A percentile compares a stretch with the other conserved stretches of the same genome.
Evolutionary conservation across 2,329 filamentous ascomycete genomes (phyloP).

Genomic region (Colletotrichum euphorbiae): DNA sequence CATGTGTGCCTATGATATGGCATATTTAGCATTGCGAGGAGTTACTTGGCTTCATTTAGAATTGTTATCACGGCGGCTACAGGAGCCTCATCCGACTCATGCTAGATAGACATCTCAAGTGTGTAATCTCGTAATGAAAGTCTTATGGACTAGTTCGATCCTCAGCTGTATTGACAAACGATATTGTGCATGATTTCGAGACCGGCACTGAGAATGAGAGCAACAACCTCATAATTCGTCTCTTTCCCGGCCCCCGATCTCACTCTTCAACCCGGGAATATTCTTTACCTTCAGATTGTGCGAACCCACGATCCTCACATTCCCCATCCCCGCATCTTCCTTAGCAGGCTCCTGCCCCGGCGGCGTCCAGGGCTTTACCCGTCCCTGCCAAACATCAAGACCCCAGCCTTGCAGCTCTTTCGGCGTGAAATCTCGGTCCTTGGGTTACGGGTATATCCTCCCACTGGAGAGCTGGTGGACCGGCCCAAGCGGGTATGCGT

Average conservation of each 20-base stretch:
- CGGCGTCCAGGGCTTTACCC: conserved; percentile 50
- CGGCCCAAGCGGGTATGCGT: conserved; percentile 47
- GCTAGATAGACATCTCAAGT: conserved; percentile 15
- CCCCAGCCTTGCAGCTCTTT: conserved; percentile 50
- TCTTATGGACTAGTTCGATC: neutral
- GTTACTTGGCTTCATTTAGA: conserved; percentile 28
- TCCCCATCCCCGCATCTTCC: conserved; percentile 42
- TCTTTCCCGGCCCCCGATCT: conserved; percentile 41
- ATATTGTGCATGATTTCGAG: too few species aligned
- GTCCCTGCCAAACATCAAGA: conserved; percentile 52
- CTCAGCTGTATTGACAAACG: too few species aligned
- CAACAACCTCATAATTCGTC: conserved; percentile 42
- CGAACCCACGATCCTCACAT: conserved; percentile 32
- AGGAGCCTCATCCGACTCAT: conserved; percentile 15
- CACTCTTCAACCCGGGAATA: conserved; percentile 45
- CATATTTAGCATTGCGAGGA: conserved; percentile 35
- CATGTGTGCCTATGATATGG: conserved; percentile 17
- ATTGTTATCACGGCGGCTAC: conserved; percentile 3
- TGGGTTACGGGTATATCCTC: conserved; percentile 51
- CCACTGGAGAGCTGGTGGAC: conserved; percentile 52
- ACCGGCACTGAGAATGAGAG: too few species aligned
- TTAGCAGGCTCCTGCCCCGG: conserved; percentile 44
- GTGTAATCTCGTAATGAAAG: conserved; percentile 27
- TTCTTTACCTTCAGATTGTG: conserved; percentile 40
- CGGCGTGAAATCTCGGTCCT: conserved; percentile 45